Evolutionary conservation across 2,329 filamentous ascomycete species (phyloP), one percentile per base, ranked within the genome.

Genomic region (Sporothrix euskadiensis): DNA sequence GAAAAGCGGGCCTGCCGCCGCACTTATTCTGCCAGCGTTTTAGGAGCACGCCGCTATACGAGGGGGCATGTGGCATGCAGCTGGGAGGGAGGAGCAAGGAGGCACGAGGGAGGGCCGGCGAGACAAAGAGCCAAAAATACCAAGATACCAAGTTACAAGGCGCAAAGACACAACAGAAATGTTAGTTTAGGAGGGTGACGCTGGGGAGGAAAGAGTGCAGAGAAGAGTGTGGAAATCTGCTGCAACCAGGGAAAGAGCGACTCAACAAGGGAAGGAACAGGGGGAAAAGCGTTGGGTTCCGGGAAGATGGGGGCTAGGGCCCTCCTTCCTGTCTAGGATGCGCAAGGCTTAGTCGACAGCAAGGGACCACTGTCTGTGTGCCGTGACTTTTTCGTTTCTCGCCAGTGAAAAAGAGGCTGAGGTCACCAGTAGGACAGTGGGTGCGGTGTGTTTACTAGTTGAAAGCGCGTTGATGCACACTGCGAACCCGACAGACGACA

Each of bases 11-110:
- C 54, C 54, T 63, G 44, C 63, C 70, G 71, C 56, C 65, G 66
- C 73, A 72, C 73, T 70, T 73, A 54, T 73, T 72, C 73, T 73
- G 59, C 59, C 57, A 57, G 73, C 35, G 71, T 72, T 73, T 73
- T 41, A 59, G 66, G 66, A 59, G 69, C n/a, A 30, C n/a, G 69
- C 57, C 66, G 66, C 57, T 44, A 74, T 73, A 74, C 73, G 66
- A 73, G 71, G 54, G 71, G 66, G 66, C 47, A 52, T 69, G 66
- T 26, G 56, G 66, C 47, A 16, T 26, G 44, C 47, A 54, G 47
- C 41, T 19, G 63, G 19, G 66, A 54, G 47, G 66, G 32, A 41
- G 35, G 32, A n/a, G 59, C 7, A 41, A 39, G 32, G 57, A 61
- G 57, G 32, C 26, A 39, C 10, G 30, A 61, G 57, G 57, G 65